Base-by-base conservation (phyloP, 2,329 filamentous ascomycete genomes). In the Magnaporthiopsis incrustans region DNA sequence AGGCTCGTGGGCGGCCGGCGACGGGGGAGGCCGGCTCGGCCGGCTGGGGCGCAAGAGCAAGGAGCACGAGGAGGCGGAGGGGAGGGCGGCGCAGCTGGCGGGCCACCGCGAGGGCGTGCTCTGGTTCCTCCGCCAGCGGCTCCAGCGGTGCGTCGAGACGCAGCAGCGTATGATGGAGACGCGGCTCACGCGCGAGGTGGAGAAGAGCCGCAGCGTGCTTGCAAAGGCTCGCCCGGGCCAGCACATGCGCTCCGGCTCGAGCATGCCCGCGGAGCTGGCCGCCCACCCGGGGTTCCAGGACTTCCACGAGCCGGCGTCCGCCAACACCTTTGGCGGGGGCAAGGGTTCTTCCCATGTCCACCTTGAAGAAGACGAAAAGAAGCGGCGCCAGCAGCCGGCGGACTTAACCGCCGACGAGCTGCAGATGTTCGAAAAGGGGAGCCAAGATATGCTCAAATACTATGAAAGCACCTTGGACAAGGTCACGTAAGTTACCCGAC, bases 121-220 rank as follows among this genome's bases (percentile, higher is more conserved):
- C 14, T 94, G 90, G 88, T 93, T 89, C 69, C 74, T 99, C 70
- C 83, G 90, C 67, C 83, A 89, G 72, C 83, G 86, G 70, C 77
- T 98, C 67, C 90, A 95, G 76, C 82, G 86, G 68, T 92, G 89
- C 64, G 89, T 90, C 57, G 83, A 86, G 70, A 86, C 89, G 67
- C 94, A 98, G 79, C 87, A 91, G 70, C 85, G 84, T 62, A 97
- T 98, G 92, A 97, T 98, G 83, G 93, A 97, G 78, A 90, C 91
- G 71, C 80, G 95, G 70, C 80, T 98, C 69, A 87, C 87, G 71
- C 82, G 95, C 64, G 91, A 96, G 74, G 82, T 94, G 75, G 93
- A 98, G 78, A 95, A 90, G 84, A 93, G 88, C 71, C 91, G 91
- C 76, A 96, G 91, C 72, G 84, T 94, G 65, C 78, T 97, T 64